These are phyloP conservation scores for Aureobasidium sp. DNA, from an alignment of 2,329 filamentous ascomycete genomes.

Conservation along the genomic window DNA sequence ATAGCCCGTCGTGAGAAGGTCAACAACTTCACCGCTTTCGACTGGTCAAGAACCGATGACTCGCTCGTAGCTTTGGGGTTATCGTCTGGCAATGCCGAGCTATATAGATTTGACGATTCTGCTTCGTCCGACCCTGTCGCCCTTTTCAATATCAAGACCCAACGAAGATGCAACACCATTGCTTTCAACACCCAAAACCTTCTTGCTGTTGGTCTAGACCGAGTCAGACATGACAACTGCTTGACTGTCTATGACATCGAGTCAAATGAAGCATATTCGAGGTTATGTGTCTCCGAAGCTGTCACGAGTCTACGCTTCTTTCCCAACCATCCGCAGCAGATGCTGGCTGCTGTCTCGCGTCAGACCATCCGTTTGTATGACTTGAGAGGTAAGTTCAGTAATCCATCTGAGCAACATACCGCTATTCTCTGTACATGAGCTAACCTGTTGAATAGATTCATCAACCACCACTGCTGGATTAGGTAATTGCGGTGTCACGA, in stretches of 20 bases:
- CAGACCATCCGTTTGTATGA: conserved; percentile 70
- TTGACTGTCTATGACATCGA: conserved; percentile 76
- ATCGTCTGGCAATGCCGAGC: conserved; percentile 62
- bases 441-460: conserved; percentile 3
- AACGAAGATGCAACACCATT: conserved; percentile 71
- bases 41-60: conserved; percentile 53
- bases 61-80: conserved; percentile 68
- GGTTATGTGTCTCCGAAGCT: conserved; percentile 56
- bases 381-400: conserved; percentile 52
- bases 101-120: conserved; percentile 55
- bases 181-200: conserved; percentile 65
- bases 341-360: conserved; percentile 67
- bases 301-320: conserved; percentile 80
- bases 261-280: conserved; percentile 44
- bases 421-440: not conserved
- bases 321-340: conserved; percentile 62
- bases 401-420: not conserved
- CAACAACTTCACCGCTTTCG: conserved; percentile 55
- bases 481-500: conserved; percentile 41
- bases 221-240: conserved; percentile 72
- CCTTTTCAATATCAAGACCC: conserved; percentile 64
- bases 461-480: conserved; percentile 24
- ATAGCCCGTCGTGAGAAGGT: conserved; percentile 42
- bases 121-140: conserved; percentile 31
- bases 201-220: conserved; percentile 69